A percentile compares a stretch with the other conserved stretches of the same genome.
Conservation (phyloP, 805 yeast genomes). For the Grigorovia humatica region DNA sequence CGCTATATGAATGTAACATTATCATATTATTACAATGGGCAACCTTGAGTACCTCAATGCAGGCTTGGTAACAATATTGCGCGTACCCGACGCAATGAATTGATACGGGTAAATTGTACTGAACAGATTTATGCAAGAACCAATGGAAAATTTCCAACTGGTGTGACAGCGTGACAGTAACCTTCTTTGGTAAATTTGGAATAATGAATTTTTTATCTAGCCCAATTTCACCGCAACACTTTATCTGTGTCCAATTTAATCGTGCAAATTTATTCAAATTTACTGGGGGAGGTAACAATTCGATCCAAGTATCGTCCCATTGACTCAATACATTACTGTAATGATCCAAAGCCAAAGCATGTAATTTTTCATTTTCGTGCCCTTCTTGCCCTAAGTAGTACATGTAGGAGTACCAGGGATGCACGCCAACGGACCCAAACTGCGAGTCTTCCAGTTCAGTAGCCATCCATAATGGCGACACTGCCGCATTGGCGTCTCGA, state of each 20-base stretch:
- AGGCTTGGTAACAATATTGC: slow-evolving; percentile 34
- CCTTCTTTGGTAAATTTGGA: slow-evolving; percentile 37
- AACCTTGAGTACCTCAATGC: slow-evolving; percentile 17
- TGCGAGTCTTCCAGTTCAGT: slow-evolving; percentile 30
- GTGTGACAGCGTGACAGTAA: slow-evolving; percentile 39
- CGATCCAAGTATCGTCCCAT: not conserved
- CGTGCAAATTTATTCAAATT: slow-evolving; percentile 6
- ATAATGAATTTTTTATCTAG: slow-evolving; percentile 69
- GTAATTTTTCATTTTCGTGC: not conserved
- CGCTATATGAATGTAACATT: slow-evolving; percentile 78
- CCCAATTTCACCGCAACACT: slow-evolving; percentile 86
- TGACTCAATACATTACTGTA: slow-evolving; percentile 40
- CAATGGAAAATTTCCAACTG: slow-evolving; percentile 44
- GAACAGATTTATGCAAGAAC: slow-evolving; percentile 47
- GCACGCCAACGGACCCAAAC: slow-evolving; percentile 52
- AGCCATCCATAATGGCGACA: slow-evolving; percentile 33
- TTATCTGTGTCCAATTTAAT: slow-evolving; percentile 11
- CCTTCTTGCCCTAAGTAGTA: slow-evolving; percentile 27
- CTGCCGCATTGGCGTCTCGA: slow-evolving; percentile 16
- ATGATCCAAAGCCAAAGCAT: slow-evolving; percentile 31
- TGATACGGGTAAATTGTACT: slow-evolving; percentile 44
- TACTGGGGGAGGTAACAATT: not conserved
- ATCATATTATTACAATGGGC: slow-evolving; percentile 18
- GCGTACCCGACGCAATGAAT: slow-evolving; percentile 82
- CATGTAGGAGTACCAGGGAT: slow-evolving; percentile 85